Percentiles rank a stretch among this genome's conserved stretches.
phyloP scores from a whole-genome alignment of 345 rosid genomes.

The Rhizophora mangle region DNA sequence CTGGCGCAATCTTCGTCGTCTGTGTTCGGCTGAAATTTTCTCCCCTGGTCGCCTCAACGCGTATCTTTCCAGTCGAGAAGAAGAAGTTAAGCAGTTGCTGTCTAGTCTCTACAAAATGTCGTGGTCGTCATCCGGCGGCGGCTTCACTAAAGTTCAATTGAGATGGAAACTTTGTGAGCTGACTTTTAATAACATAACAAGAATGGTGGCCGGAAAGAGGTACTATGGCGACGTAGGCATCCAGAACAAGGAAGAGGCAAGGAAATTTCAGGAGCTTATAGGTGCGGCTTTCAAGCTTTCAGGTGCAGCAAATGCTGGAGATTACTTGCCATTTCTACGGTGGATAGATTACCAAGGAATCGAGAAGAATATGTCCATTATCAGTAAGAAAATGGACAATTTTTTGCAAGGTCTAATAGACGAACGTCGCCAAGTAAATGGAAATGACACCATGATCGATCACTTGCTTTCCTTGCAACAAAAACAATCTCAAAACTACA shows the following conservation, averaged over 20 bases:
- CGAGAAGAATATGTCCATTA: background rate
- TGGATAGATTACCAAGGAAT: conserved; percentile 7
- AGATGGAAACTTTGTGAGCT: background rate
- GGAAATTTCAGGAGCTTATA: too few relatives aligned
- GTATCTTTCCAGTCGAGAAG: background rate
- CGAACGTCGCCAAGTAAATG: background rate
- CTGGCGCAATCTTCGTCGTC: background rate
- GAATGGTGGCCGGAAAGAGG: conserved; percentile 14
- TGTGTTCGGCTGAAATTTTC: conserved; percentile 2
- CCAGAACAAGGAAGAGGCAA: background rate
- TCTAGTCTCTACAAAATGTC: background rate
- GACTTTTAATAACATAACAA: conserved; percentile 10
- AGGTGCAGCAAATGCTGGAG: background rate
- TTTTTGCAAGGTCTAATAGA: conserved; percentile 9
- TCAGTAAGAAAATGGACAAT: background rate
- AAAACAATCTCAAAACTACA: conserved; percentile 28
- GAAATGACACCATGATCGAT: conserved; percentile 17
- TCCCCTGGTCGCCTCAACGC: conserved; percentile 3
- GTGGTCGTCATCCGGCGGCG: background rate
- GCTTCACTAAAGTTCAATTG: background rate
- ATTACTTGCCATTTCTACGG: background rate
- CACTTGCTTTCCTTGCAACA: conserved; percentile 34
- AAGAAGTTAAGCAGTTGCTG: conserved; percentile 7
- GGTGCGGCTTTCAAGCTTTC: too few relatives aligned
- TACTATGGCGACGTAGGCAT: conserved; percentile 8